Percentiles rank a stretch among this genome's conserved stretches.
These are phyloP conservation scores for Fagus crenata DNA, from an alignment of 306 rosid genomes.

Conservation along the genomic window DNA sequence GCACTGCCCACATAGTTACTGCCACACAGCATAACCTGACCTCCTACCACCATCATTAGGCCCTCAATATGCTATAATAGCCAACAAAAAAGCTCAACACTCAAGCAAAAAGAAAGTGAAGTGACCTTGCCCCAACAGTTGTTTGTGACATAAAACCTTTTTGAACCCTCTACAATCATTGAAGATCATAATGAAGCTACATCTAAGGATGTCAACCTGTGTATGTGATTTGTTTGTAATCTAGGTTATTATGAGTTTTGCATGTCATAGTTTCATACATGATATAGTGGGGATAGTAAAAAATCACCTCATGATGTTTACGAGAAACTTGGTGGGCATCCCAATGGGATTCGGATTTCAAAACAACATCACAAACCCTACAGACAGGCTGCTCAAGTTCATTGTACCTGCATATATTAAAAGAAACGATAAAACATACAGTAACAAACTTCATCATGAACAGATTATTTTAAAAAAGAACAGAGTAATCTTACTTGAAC, in stretches of 20 bases:
- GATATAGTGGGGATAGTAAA: slow-evolving; percentile 5
- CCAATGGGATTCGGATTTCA: slow-evolving; percentile 76
- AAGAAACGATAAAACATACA: slow-evolving; percentile 2
- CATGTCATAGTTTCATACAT: neutral
- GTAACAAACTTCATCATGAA: slow-evolving; percentile 23
- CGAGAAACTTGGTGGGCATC: slow-evolving; percentile 86
- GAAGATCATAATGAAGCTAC: neutral
- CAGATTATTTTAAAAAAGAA: neutral
- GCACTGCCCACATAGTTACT: neutral
- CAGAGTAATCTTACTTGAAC: too few relatives aligned
- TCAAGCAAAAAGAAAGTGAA: neutral
- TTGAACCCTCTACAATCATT: neutral
- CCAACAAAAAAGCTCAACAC: neutral
- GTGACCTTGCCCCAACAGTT: neutral
- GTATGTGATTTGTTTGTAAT: neutral
- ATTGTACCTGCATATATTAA: slow-evolving; percentile 59
- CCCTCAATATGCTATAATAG: neutral
- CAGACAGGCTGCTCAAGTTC: slow-evolving; percentile 82
- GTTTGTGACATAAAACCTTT: neutral
- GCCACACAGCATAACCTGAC: neutral
- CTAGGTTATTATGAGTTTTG: neutral
- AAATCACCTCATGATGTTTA: slow-evolving; percentile 80
- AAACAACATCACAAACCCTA: slow-evolving; percentile 67
- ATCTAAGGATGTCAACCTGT: neutral
- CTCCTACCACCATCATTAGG: neutral